These are phyloP conservation scores for Chrysanthemum seticuspe DNA, from an alignment of 129 eudicot genomes.

Conservation along the genomic window DNA sequence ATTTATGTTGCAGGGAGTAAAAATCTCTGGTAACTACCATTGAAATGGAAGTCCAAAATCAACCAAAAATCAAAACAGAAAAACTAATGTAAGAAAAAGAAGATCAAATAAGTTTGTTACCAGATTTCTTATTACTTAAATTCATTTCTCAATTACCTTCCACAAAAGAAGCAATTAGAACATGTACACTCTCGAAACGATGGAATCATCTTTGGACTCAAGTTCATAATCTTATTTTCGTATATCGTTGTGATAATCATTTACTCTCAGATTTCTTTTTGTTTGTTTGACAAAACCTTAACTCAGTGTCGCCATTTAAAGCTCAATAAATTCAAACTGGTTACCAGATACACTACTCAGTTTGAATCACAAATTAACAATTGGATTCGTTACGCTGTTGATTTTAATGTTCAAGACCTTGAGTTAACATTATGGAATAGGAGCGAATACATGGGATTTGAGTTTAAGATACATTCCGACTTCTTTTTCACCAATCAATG, in stretches of 20 bases:
- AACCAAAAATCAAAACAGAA: too few species aligned
- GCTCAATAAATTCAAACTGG: not conserved
- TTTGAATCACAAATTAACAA: constrained; percentile 10
- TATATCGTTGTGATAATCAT: not conserved
- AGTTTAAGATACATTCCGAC: not conserved
- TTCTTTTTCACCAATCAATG: constrained; percentile 17
- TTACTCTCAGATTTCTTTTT: not conserved
- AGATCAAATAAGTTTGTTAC: constrained; percentile 21
- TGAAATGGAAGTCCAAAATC: too few species aligned
- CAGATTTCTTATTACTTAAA: constrained; percentile 23
- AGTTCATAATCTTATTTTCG: constrained; percentile 2
- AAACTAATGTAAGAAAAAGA: not conserved
- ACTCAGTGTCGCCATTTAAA: constrained; percentile 20
- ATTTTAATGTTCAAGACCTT: constrained; percentile 12
- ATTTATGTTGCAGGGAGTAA: too few species aligned
- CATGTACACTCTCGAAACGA: constrained; percentile 14
- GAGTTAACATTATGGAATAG: not conserved
- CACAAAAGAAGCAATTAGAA: constrained; percentile 23
- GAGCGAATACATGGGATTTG: not conserved
- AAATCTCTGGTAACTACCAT: too few species aligned
- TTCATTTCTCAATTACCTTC: constrained; percentile 19
- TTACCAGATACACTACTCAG: not conserved
- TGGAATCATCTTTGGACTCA: constrained; percentile 21
- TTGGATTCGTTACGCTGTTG: constrained; percentile 19
- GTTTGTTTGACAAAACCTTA: constrained; percentile 24